Evolutionary conservation across 208 protist genomes (phyloP).

Genomic region (Leishmania tarentolae): DNA sequence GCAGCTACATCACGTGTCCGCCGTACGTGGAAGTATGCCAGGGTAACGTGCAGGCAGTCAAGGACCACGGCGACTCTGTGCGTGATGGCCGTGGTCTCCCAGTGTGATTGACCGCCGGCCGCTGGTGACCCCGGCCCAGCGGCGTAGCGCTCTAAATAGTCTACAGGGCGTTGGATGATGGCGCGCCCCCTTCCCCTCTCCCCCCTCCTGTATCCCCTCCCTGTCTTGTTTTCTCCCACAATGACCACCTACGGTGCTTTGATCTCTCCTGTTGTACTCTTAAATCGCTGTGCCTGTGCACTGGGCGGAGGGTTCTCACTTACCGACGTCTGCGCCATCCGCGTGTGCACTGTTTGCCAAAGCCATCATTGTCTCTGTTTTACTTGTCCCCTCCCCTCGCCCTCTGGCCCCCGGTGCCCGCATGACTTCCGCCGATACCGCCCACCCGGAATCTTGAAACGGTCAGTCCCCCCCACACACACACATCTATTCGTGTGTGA

Average conservation of each 20-base stretch:
- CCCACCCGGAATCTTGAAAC: background rate
- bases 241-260: background rate
- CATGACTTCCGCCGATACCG: background rate
- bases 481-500: background rate
- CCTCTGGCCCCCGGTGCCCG: too few relatives aligned
- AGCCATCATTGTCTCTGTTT: background rate
- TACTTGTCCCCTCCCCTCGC: background rate
- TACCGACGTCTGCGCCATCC: too few relatives aligned
- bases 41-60: background rate
- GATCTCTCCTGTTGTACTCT: background rate
- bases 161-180: too few relatives aligned
- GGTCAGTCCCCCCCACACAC: too few relatives aligned
- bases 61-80: background rate
- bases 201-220: too few relatives aligned
- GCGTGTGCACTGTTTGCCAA: too few relatives aligned
- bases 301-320: background rate
- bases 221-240: background rate
- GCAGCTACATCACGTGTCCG: background rate
- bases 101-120: background rate
- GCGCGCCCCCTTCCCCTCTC: too few relatives aligned
- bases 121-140: too few relatives aligned
- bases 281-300: too few relatives aligned
- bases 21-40: constrained; percentile 1
- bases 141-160: background rate
- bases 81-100: background rate